Conservation (phyloP, 495 filamentous ascomycete genomes). For the Xeromyces bisporus region DNA sequence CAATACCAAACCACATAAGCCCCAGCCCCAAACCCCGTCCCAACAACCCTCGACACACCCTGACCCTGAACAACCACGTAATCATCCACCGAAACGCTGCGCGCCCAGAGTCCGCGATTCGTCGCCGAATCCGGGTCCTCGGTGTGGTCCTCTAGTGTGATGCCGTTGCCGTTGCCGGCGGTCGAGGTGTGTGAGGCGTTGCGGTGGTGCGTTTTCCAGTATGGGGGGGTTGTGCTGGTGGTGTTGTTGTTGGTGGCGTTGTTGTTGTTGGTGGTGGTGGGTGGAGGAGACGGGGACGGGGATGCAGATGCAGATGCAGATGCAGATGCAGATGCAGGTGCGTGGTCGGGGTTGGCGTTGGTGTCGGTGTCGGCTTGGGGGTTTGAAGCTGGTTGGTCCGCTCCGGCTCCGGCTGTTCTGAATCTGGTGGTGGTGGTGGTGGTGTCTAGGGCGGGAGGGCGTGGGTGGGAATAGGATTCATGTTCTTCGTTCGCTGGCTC, state of each 20-base stretch:
- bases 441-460: slow-evolving; percentile 11
- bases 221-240: slow-evolving; percentile 29
- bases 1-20: slow-evolving; percentile 65
- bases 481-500: slow-evolving; percentile 29
- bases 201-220: slow-evolving; percentile 35
- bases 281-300: slow-evolving; percentile 2
- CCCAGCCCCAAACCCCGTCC: slow-evolving; percentile 50
- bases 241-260: too few species aligned
- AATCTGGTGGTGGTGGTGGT: too few species aligned
- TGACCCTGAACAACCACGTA: slow-evolving; percentile 46
- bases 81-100: slow-evolving; percentile 47
- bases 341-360: slow-evolving; percentile 1
- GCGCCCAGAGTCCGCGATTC: slow-evolving; percentile 49
- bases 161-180: slow-evolving; percentile 28
- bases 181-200: slow-evolving; percentile 27
- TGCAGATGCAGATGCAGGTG: slow-evolving; percentile 1
- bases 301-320: too few species aligned
- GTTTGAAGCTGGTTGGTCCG: too few species aligned
- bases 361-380: slow-evolving; percentile 2
- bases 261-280: slow-evolving; percentile 1
- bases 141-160: slow-evolving; percentile 56
- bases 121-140: slow-evolving; percentile 41
- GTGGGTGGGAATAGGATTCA: slow-evolving; percentile 15
- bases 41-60: too few species aligned
- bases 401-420: too few species aligned